Conservation (phyloP, 2,329 filamentous ascomycete genomes). For the Exophiala calicioides region DNA sequence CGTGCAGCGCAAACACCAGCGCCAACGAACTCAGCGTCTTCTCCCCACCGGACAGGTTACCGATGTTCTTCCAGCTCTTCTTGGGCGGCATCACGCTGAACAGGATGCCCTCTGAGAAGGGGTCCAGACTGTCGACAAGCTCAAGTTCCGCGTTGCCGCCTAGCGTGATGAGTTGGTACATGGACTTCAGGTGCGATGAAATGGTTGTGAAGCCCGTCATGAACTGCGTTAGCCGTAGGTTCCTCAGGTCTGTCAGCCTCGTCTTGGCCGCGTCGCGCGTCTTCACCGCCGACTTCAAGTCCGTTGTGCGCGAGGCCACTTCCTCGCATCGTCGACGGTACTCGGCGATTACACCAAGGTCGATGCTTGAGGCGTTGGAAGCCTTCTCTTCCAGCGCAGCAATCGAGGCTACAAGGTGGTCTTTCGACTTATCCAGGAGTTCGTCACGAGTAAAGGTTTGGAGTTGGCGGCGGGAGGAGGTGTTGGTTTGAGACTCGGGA, state of each 20-base stretch:
- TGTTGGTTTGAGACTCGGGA: slow-evolving; percentile 30
- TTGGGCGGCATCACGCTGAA: slow-evolving; percentile 99
- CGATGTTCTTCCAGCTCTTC: slow-evolving; percentile 99
- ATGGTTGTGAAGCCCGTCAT: slow-evolving; percentile 97
- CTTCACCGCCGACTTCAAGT: slow-evolving; percentile 75
- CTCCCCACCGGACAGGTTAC: slow-evolving; percentile 91
- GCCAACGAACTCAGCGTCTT: slow-evolving; percentile 94
- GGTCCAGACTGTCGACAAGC: slow-evolving; percentile 91
- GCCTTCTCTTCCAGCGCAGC: slow-evolving; percentile 71
- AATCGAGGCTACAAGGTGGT: slow-evolving; percentile 64
- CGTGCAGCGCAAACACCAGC: slow-evolving; percentile 95
- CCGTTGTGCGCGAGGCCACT: slow-evolving; percentile 76
- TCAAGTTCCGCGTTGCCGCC: slow-evolving; percentile 97
- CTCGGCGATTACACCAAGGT: slow-evolving; percentile 83
- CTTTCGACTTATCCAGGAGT: slow-evolving; percentile 64
- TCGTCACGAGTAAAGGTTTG: slow-evolving; percentile 77
- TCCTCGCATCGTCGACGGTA: slow-evolving; percentile 86
- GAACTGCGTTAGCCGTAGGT: slow-evolving; percentile 89
- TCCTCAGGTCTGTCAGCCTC: slow-evolving; percentile 86
- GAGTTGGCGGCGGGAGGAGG: slow-evolving; percentile 56
- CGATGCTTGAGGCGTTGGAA: slow-evolving; percentile 75
- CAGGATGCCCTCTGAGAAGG: slow-evolving; percentile 93
- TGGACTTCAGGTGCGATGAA: slow-evolving; percentile 92
- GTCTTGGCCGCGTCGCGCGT: slow-evolving; percentile 86
- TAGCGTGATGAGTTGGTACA: slow-evolving; percentile 99